A percentile compares a stretch with the other conserved stretches of the same genome.
These are phyloP conservation scores for Linderniella brevidens DNA, from an alignment of 257 asterid genomes.

Conservation along the genomic window DNA sequence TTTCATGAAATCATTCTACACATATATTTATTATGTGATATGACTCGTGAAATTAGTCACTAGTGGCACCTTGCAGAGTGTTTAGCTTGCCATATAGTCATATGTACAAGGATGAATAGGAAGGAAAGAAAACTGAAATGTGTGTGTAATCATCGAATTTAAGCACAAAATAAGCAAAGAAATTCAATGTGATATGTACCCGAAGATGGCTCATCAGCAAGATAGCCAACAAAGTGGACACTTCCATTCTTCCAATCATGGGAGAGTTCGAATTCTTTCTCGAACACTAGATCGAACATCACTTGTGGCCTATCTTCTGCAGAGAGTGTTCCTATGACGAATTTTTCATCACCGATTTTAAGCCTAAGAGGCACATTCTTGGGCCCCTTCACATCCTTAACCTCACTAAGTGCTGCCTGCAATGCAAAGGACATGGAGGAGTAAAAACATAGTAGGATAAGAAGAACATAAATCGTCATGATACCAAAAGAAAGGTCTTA, in stretches of 20 bases:
- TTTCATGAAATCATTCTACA: too few species aligned
- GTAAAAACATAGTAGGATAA: neutral
- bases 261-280: constrained; percentile 62
- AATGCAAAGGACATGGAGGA: neutral
- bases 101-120: too few species aligned
- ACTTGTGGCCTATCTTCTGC: constrained; percentile 37
- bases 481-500: neutral
- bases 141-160: too few species aligned
- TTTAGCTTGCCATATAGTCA: too few species aligned
- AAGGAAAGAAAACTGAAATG: too few species aligned
- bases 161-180: too few species aligned
- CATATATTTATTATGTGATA: too few species aligned
- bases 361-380: constrained; percentile 27
- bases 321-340: constrained; percentile 38
- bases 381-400: constrained; percentile 27
- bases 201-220: constrained; percentile 21
- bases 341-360: constrained; percentile 20
- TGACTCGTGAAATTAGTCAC: too few species aligned
- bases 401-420: constrained; percentile 63
- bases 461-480: neutral
- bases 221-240: constrained; percentile 39
- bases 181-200: constrained; percentile 4
- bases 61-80: too few species aligned
- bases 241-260: constrained; percentile 64
- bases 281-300: constrained; percentile 48